Evolutionary conservation across 495 filamentous ascomycete genomes (phyloP).

Genomic region (Barbatosphaeria neglecta): DNA sequence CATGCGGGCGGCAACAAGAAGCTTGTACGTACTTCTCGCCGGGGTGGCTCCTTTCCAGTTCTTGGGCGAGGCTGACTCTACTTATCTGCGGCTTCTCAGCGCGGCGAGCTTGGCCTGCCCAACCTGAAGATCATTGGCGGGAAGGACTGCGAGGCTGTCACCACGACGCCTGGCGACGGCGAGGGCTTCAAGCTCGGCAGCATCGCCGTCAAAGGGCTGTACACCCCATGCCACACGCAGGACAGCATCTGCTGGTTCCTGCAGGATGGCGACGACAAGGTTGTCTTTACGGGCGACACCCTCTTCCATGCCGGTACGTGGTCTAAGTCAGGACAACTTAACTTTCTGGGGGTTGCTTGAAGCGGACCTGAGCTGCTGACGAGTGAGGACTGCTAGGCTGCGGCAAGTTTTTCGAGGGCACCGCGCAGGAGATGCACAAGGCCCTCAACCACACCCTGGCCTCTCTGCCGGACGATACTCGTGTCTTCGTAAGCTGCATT

Average conservation of each 20-base stretch:
- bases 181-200: slow-evolving; percentile 75
- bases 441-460: slow-evolving; percentile 81
- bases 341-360: background rate
- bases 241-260: slow-evolving; percentile 89
- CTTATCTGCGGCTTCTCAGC: too few species aligned
- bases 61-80: too few species aligned
- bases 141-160: slow-evolving; percentile 72
- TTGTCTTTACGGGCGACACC: slow-evolving; percentile 92
- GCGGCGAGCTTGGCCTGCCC: slow-evolving; percentile 46
- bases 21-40: slow-evolving; percentile 39
- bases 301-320: slow-evolving; percentile 81
- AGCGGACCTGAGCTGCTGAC: background rate
- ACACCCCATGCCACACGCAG: slow-evolving; percentile 96
- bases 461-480: slow-evolving; percentile 78
- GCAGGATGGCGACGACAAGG: slow-evolving; percentile 70
- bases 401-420: slow-evolving; percentile 96
- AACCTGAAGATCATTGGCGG: slow-evolving; percentile 72
- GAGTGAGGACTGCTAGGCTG: slow-evolving; percentile 47
- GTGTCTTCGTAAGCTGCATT: slow-evolving; percentile 76
- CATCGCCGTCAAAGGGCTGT: slow-evolving; percentile 76
- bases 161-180: slow-evolving; percentile 58
- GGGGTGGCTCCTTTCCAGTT: too few species aligned
- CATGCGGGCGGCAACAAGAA: slow-evolving; percentile 87
- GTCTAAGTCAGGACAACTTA: too few species aligned
- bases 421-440: slow-evolving; percentile 73